These are phyloP conservation scores for Pseudoneurospora amorphoporcata DNA, from an alignment of 495 filamentous ascomycete genomes.

Conservation along the genomic window DNA sequence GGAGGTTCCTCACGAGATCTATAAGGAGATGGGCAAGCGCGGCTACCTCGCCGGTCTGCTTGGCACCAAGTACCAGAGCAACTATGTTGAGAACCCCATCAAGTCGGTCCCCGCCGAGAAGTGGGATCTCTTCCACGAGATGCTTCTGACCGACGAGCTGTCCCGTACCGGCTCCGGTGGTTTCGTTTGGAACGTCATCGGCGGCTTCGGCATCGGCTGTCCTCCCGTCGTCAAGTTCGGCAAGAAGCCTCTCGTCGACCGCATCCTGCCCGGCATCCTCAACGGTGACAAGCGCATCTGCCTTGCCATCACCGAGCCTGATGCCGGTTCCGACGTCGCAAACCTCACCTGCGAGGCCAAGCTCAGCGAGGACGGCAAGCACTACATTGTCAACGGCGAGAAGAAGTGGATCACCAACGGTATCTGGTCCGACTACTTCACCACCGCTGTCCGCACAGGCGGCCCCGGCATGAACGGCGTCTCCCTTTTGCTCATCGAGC, in stretches of 20 bases:
- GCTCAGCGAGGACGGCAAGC: constrained; percentile 85
- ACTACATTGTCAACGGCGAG: constrained; percentile 98
- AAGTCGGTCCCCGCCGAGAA: constrained; percentile 73
- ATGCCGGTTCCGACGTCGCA: constrained; percentile 67
- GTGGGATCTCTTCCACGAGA: constrained; percentile 98
- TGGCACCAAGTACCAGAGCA: constrained; percentile 66
- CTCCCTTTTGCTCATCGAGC: constrained; percentile 75
- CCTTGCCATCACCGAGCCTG: constrained; percentile 45
- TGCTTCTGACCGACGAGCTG: constrained; percentile 88
- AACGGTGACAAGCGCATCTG: constrained; percentile 94
- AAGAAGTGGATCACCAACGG: constrained; percentile 99
- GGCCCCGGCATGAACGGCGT: constrained; percentile 80
- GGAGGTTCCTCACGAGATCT: constrained; percentile 76
- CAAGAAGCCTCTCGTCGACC: constrained; percentile 78
- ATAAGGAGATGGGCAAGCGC: constrained; percentile 87
- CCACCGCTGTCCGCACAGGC: constrained; percentile 87
- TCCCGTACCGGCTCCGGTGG: constrained; percentile 82
- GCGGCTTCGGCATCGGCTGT: constrained; percentile 87
- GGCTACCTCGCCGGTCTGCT: constrained; percentile 88
- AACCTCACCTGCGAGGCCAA: constrained; percentile 93
- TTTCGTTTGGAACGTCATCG: constrained; percentile 96
- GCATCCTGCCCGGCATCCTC: constrained; percentile 65
- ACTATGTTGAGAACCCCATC: constrained; percentile 59
- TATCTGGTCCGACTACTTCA: constrained; percentile 94
- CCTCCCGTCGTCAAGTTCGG: constrained; percentile 89